These are phyloP conservation scores for Carpinus viminea DNA, from an alignment of 306 rosid species.

Conservation along the genomic window DNA sequence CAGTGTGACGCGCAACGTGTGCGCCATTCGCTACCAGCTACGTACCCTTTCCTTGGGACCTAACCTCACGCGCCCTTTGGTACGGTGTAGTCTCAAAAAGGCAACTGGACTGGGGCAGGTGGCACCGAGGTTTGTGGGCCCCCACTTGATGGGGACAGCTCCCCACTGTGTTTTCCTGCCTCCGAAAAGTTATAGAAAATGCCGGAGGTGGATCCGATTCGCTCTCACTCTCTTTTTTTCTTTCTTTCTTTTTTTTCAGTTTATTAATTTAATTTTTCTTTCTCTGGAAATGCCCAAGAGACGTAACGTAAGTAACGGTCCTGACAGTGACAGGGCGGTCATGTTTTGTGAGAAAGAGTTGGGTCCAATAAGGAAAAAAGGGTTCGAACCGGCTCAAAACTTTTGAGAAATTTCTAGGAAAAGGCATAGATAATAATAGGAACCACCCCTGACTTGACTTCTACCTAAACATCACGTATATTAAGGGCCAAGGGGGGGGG, in stretches of 20 bases:
- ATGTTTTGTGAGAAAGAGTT: not conserved
- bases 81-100: not conserved
- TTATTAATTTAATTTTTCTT: not conserved
- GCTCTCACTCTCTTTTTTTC: no score
- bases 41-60: not conserved
- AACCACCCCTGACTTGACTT: not conserved
- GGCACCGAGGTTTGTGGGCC: slow-evolving; percentile 4
- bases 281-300: not conserved
- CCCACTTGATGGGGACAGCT: not conserved
- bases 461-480: not conserved
- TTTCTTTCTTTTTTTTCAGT: not conserved
- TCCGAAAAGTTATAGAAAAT: not conserved
- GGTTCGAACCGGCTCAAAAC: not conserved
- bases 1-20: slow-evolving; percentile 18
- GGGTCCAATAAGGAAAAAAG: not conserved
- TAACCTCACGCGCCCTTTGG: not conserved
- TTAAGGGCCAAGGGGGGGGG: no score
- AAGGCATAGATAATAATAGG: no score
- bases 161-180: not conserved
- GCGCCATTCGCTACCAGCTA: slow-evolving; percentile 25
- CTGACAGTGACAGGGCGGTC: not conserved
- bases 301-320: slow-evolving; percentile 20
- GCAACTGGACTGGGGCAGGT: no score
- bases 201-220: not conserved
- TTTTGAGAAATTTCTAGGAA: not conserved